A percentile compares a stretch with the other conserved stretches of the same genome.
Evolutionary conservation across 1,139 yeast species (phyloP).

Genomic region (Pichia sp.): DNA sequence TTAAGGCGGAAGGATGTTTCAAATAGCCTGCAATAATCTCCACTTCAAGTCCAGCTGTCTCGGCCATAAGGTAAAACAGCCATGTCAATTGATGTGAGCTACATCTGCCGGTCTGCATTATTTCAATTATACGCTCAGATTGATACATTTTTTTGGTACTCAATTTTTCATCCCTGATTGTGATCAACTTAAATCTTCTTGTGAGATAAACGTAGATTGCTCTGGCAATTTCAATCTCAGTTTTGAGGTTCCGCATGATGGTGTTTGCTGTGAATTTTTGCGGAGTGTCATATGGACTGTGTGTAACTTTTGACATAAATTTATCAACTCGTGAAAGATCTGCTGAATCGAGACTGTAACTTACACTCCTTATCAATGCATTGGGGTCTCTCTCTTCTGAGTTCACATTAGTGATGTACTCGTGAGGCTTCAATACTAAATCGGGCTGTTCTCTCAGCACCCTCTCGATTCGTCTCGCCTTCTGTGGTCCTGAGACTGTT

Average conservation of each 20-base stretch:
- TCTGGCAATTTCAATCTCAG: slow-evolving; percentile 48
- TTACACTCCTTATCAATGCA: background rate
- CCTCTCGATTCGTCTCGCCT: slow-evolving; percentile 59
- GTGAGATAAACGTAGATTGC: slow-evolving; percentile 58
- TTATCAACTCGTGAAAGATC: slow-evolving; percentile 24
- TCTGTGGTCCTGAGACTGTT: slow-evolving; percentile 63
- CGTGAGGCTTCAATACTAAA: slow-evolving; percentile 64
- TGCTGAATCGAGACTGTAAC: slow-evolving; percentile 17
- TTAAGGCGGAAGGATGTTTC: slow-evolving; percentile 60
- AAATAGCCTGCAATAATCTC: slow-evolving; percentile 78
- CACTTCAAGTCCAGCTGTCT: slow-evolving; percentile 61
- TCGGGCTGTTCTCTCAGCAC: slow-evolving; percentile 62
- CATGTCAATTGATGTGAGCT: slow-evolving; percentile 73
- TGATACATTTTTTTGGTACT: slow-evolving; percentile 24
- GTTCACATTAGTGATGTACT: slow-evolving; percentile 45
- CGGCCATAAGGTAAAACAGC: slow-evolving; percentile 67
- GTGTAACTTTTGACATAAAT: slow-evolving; percentile 18
- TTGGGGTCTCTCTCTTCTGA: slow-evolving; percentile 32
- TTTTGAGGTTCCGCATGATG: slow-evolving; percentile 36
- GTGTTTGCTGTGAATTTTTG: slow-evolving; percentile 40
- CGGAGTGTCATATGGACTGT: slow-evolving; percentile 29
- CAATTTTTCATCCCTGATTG: slow-evolving; percentile 18
- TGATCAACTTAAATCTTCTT: slow-evolving; percentile 33
- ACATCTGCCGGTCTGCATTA: slow-evolving; percentile 36
- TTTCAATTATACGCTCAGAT: slow-evolving; percentile 19